Base-by-base conservation (phyloP, 176 grass and related monocot genomes). In the Ensete ventricosum region DNA sequence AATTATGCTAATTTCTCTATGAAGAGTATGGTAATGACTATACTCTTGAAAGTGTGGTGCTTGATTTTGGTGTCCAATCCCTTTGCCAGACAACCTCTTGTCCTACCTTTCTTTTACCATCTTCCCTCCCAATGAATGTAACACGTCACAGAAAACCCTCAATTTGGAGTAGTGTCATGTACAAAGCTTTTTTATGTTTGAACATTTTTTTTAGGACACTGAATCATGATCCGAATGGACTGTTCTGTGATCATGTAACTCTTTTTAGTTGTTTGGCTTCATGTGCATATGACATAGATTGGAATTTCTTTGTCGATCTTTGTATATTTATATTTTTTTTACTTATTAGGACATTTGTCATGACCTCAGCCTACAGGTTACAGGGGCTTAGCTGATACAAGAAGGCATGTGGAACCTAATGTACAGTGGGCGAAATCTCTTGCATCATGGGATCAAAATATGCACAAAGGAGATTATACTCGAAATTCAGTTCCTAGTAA, bases 401-500 rank as follows among this genome's bases (percentile, higher is more conserved):
- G 53, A 43, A 69, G 48, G 51, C 73, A 83, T 72, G 65, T 68
- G 73, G 84, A 92, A 24, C 72, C 84, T 3, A 84, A 69, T 58
- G 64, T 75, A 64, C 84, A 87, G 49, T 72, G 77, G 87, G 72
- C 52, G 64, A 92, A 85, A 54, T 76, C 82, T 27, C 80, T 27
- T 34, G 51, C 70, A 52, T 78, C 88, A 73, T 75, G 64, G 74
- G 66, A 73, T 64, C 76, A 78, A n/a, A 81, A 70, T 81, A 77
- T 84, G 70, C 79, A 77, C 64, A 80, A 76, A 73, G 83, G 73
- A 78, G 55, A 57, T 54, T 66, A 84, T 76, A 87, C 54, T 52
- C 80, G 77, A 57, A 79, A 62, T 27, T 73, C 79, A 73, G 14
- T 59, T 72, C 79, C 82, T 81, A 84, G 87, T 92, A 87, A 77